Evolutionary conservation across 257 asterid genomes (phyloP).

Genomic region (Solanum okadae): DNA sequence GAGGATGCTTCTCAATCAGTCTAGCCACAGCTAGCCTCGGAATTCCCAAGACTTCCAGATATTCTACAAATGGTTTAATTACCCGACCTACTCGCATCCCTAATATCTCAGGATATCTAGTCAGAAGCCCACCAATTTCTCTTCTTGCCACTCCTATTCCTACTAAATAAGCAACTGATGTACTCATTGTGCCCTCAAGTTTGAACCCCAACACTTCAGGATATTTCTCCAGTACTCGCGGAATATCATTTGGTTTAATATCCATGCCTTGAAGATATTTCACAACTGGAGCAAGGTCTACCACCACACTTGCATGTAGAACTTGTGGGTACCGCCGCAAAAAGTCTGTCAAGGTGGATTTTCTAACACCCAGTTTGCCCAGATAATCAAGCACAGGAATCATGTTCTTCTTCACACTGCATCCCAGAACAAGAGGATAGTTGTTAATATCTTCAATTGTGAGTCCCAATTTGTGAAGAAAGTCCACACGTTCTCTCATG

Average conservation of each 20-base stretch:
- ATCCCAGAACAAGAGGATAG: conserved; percentile 94
- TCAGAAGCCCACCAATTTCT: conserved; percentile 73
- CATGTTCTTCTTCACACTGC: conserved; percentile 98
- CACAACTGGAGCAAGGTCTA: conserved; percentile 89
- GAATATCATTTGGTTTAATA: conserved; percentile 75
- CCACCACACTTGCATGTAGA: conserved; percentile 93
- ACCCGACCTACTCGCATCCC: conserved; percentile 97
- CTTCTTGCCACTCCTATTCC: conserved; percentile 93
- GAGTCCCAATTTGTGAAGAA: conserved; percentile 89
- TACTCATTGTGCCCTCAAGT: conserved; percentile 98
- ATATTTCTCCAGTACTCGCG: conserved; percentile 73
- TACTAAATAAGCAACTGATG: conserved; percentile 93
- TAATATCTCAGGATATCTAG: conserved; percentile 75
- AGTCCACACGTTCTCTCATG: conserved; percentile 84
- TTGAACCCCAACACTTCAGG: conserved; percentile 91
- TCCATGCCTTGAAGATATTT: conserved; percentile 96
- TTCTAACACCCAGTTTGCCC: conserved; percentile 79
- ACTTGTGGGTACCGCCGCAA: conserved; percentile 86
- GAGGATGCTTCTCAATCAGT: conserved; percentile 74
- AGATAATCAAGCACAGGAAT: conserved; percentile 93
- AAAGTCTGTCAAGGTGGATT: conserved; percentile 71
- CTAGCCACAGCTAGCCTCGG: conserved; percentile 74
- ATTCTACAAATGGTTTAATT: conserved; percentile 87
- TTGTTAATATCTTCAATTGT: conserved; percentile 81
- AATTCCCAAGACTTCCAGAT: conserved; percentile 68